phyloP scores from a whole-genome alignment of 2,329 filamentous ascomycete genomes.

The Graphiopsis chlorocephala region DNA sequence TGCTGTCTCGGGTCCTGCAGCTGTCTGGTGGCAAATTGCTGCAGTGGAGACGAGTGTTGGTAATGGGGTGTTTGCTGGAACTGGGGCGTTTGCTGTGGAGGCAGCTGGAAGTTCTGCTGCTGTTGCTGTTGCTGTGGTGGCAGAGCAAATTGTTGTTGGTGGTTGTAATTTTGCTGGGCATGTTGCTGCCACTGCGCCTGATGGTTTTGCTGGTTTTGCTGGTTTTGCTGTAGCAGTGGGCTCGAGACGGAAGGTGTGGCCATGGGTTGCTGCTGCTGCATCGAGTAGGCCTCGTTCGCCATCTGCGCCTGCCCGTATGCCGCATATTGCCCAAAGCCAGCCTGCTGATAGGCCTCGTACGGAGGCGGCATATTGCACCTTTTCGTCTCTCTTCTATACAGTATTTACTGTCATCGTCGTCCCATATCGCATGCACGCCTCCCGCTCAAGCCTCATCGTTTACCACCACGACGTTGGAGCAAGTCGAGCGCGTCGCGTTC shows the following conservation, averaged over 20 bases:
- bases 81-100: constrained; percentile 4
- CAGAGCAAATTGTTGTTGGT: not conserved
- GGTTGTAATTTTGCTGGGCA: not conserved
- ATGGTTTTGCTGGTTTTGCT: not conserved
- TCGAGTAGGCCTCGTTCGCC: not conserved
- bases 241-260: constrained; percentile 11
- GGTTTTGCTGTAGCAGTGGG: not conserved
- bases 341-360: constrained; percentile 7
- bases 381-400: not conserved
- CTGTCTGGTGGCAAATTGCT: constrained; percentile 11
- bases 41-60: constrained; percentile 11
- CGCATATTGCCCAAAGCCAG: constrained; percentile 2
- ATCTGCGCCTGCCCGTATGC: constrained; percentile 2
- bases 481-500: not conserved
- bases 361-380: constrained; percentile 4
- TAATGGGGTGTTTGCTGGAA: constrained; percentile 9
- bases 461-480: constrained; percentile 11
- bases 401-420: not conserved
- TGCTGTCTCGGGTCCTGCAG: constrained; percentile 1
- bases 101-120: constrained; percentile 4
- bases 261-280: constrained; percentile 7
- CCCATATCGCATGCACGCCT: not conserved
- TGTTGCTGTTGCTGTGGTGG: not conserved
- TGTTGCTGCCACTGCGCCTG: constrained; percentile 4
- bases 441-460: not conserved